Percentiles rank a stretch among this genome's conserved stretches.
Conservation (phyloP, 208 protist species). For the Spongospora subterranea region DNA sequence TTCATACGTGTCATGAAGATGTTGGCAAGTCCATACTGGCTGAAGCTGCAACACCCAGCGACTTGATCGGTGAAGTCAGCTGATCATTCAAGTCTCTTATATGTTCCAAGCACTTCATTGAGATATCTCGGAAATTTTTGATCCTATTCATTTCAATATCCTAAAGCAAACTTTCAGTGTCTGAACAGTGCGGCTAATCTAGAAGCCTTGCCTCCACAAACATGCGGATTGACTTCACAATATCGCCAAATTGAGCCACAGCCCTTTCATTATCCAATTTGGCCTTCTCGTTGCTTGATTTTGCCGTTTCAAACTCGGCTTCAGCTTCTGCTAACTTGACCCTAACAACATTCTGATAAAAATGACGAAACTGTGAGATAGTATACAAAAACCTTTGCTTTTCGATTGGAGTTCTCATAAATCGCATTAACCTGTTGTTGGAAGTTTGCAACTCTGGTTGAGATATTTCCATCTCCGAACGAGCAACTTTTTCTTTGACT, state of each 20-base stretch:
- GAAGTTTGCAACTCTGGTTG: not conserved
- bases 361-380: not conserved
- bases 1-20: not conserved
- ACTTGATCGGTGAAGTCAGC: not conserved
- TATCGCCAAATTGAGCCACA: not conserved
- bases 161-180: not conserved
- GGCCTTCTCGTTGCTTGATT: not conserved
- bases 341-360: not conserved
- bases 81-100: not conserved
- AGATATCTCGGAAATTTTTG: not conserved
- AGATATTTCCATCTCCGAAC: not conserved
- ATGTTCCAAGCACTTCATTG: not conserved
- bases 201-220: not conserved
- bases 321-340: not conserved
- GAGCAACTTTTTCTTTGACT: not conserved
- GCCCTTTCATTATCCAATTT: not conserved
- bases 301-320: not conserved
- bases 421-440: not conserved
- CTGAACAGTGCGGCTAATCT: not conserved
- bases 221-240: not conserved
- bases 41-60: not conserved
- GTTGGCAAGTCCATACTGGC: not conserved
- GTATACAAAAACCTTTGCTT: conserved; percentile 25
- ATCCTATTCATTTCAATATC: not conserved
- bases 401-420: conserved; percentile 21